A percentile compares a stretch with the other conserved stretches of the same genome.
Conservation (phyloP, 1,284 basidiomycete species). For the Phellinidium pouzarii region DNA sequence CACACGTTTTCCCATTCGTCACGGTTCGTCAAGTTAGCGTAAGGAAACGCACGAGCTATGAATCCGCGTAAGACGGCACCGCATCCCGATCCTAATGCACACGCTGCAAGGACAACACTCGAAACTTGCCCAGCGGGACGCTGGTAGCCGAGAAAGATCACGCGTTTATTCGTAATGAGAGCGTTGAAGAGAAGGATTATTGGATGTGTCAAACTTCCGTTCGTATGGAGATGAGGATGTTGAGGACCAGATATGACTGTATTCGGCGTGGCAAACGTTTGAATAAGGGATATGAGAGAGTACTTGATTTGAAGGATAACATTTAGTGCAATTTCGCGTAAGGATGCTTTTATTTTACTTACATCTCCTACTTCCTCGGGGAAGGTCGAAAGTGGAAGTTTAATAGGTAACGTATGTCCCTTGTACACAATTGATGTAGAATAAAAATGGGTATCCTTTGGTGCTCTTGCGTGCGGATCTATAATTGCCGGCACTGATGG, state of each 20-base stretch:
- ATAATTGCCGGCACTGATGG: conserved; percentile 32
- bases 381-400: conserved; percentile 80
- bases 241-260: conserved; percentile 65
- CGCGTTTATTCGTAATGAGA: conserved; percentile 85
- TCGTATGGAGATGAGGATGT: conserved; percentile 90
- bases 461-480: conserved; percentile 40
- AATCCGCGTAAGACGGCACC: conserved; percentile 81
- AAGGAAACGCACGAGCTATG: conserved; percentile 87
- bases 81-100: conserved; percentile 86
- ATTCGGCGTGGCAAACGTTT: conserved; percentile 74
- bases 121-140: conserved; percentile 84
- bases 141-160: conserved; percentile 89
- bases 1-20: conserved; percentile 88
- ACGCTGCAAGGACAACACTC: conserved; percentile 87
- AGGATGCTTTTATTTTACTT: conserved; percentile 29
- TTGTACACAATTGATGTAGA: conserved; percentile 80
- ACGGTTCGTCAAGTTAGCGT: conserved; percentile 82
- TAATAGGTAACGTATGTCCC: conserved; percentile 74
- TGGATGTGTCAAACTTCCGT: conserved; percentile 85
- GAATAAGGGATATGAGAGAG: conserved; percentile 85
- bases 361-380: conserved; percentile 95
- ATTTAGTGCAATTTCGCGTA: not conserved
- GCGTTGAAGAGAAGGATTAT: conserved; percentile 95
- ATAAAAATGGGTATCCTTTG: conserved; percentile 91
- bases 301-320: conserved; percentile 49